Evolutionary conservation across 2,329 filamentous ascomycete species (phyloP).

Genomic region (Trichothecium roseum): DNA sequence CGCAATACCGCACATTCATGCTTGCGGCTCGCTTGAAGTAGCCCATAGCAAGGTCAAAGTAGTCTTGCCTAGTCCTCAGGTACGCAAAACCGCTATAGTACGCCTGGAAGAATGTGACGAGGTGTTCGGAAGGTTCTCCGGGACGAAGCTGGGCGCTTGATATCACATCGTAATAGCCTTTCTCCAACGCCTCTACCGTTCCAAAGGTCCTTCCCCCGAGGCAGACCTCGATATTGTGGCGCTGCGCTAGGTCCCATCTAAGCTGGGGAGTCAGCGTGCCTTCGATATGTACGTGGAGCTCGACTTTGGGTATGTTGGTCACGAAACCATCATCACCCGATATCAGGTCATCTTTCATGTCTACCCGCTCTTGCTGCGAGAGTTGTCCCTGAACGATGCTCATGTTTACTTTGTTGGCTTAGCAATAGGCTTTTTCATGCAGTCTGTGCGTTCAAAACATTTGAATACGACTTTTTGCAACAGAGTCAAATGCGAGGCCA

Average conservation of each 20-base stretch:
- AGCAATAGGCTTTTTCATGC: too few species aligned
- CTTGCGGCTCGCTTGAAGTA: slow-evolving; percentile 55
- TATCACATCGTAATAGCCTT: slow-evolving; percentile 47
- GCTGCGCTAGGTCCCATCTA: slow-evolving; percentile 55
- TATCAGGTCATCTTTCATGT: too few species aligned
- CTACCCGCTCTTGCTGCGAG: too few species aligned
- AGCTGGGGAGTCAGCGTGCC: slow-evolving; percentile 58
- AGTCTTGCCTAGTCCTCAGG: slow-evolving; percentile 52
- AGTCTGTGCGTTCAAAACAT: too few species aligned
- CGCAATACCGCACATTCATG: slow-evolving; percentile 59
- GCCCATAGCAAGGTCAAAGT: slow-evolving; percentile 58
- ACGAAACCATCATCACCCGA: slow-evolving; percentile 37
- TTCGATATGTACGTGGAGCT: slow-evolving; percentile 72
- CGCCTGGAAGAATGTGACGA: slow-evolving; percentile 52
- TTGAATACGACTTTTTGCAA: too few species aligned
- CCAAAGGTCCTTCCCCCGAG: slow-evolving; percentile 38
- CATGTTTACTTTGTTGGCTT: too few species aligned
- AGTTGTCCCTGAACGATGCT: too few species aligned
- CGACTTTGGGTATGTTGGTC: slow-evolving; percentile 55
- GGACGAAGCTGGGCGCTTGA: slow-evolving; percentile 32
- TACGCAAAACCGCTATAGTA: slow-evolving; percentile 70
- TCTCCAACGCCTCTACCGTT: slow-evolving; percentile 45
- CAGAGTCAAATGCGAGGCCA: too few species aligned
- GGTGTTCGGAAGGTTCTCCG: slow-evolving; percentile 17
- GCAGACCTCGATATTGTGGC: slow-evolving; percentile 53